A percentile compares a stretch with the other conserved stretches of the same genome.
These are phyloP conservation scores for Russula sp. DNA, from an alignment of 768 basidiomycete species.

Conservation along the genomic window DNA sequence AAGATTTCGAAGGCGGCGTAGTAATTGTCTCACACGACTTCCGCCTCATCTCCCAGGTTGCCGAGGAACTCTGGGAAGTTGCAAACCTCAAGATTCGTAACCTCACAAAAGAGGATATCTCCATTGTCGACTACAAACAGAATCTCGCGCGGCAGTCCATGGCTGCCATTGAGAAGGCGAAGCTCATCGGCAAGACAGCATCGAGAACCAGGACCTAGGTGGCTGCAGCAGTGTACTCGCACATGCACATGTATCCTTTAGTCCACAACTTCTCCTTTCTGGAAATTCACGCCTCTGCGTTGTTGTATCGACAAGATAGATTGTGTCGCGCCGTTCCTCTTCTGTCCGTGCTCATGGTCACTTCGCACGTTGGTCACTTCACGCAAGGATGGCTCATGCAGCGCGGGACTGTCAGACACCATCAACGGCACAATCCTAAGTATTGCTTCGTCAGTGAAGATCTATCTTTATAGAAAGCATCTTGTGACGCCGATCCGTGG, in stretches of 20 bases:
- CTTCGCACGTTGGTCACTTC: neutral
- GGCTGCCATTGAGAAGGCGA: conserved; percentile 89
- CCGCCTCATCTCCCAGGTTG: conserved; percentile 96
- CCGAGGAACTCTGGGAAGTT: conserved; percentile 99
- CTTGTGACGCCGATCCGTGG: neutral
- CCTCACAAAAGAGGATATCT: conserved; percentile 85
- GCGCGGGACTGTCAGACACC: neutral
- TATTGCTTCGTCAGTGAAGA: neutral
- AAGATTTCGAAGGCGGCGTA: conserved; percentile 95
- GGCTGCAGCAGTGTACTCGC: neutral
- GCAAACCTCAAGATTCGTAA: conserved; percentile 90
- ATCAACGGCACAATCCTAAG: neutral
- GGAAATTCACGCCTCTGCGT: neutral
- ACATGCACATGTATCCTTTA: conserved; percentile 13
- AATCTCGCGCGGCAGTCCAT: conserved; percentile 73
- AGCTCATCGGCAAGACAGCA: conserved; percentile 83
- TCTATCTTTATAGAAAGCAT: neutral
- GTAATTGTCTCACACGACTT: conserved; percentile 99
- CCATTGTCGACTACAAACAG: conserved; percentile 91
- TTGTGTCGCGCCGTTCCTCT: neutral
- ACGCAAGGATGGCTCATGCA: neutral
- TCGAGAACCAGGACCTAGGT: conserved; percentile 58
- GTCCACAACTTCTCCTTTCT: neutral
- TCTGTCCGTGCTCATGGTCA: neutral
- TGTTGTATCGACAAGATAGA: neutral